Evolutionary conservation across 169 alveolate genomes (phyloP).

Genomic region (Plasmodium gonderi): DNA sequence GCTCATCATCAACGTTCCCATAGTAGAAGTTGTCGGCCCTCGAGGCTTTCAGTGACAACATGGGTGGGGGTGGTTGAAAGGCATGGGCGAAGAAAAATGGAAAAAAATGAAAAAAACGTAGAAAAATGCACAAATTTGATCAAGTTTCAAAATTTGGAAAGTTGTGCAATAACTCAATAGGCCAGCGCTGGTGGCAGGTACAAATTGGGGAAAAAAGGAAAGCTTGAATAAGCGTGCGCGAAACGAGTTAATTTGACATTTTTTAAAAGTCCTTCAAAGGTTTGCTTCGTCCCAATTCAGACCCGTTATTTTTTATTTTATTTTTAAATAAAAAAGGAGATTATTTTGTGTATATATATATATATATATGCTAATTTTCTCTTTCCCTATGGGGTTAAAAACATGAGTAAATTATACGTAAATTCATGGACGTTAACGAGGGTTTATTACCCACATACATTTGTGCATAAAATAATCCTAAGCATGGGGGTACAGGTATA

Average conservation of each 20-base stretch:
- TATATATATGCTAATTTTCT: background rate
- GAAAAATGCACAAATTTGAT: no score
- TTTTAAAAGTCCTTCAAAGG: background rate
- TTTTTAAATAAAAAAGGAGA: background rate
- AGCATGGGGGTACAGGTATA: no score
- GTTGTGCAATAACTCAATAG: no score
- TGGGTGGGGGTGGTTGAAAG: background rate
- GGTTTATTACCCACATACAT: no score
- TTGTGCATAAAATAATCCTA: no score
- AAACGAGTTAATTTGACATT: background rate
- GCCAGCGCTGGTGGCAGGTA: no score
- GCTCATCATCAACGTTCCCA: conserved; percentile 80
- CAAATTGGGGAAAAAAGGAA: no score
- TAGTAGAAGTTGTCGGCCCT: conserved; percentile 86
- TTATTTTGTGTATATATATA: background rate
- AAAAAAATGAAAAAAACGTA: background rate
- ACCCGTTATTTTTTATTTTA: background rate
- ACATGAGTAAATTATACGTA: no score
- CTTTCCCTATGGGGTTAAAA: no score
- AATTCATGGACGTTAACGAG: no score
- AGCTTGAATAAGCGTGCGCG: no score
- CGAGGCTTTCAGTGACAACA: conserved; percentile 85
- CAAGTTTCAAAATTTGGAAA: no score
- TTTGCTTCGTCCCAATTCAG: background rate
- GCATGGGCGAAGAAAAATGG: background rate